Evolutionary conservation across 2,329 filamentous ascomycete species (phyloP).

Genomic region (Xylariaceae sp.): DNA sequence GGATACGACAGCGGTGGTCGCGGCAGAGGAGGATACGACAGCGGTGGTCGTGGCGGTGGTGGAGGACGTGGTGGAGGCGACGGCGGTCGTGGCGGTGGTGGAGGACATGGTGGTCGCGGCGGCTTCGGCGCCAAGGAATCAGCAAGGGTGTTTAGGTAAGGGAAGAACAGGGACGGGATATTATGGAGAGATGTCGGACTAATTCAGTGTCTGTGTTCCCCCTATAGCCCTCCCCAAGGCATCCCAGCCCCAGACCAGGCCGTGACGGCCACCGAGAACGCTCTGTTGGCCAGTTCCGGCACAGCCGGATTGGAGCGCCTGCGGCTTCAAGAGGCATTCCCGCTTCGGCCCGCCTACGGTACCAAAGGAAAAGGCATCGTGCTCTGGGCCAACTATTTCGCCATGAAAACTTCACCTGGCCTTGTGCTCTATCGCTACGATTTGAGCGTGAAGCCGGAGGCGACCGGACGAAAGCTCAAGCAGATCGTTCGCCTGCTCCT

Average conservation of each 20-base stretch:
- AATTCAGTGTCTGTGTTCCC: too few relatives aligned
- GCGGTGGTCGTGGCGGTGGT: too few relatives aligned
- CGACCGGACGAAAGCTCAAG: conserved; percentile 9
- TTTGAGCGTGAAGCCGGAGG: conserved; percentile 6
- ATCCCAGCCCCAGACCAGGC: background rate
- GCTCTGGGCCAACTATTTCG: conserved; percentile 14
- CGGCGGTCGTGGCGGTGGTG: too few relatives aligned
- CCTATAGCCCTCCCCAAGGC: background rate
- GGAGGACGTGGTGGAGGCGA: too few relatives aligned
- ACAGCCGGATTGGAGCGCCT: background rate
- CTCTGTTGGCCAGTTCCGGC: background rate
- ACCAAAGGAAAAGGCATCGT: background rate
- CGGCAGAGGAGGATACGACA: too few relatives aligned
- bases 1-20: too few relatives aligned
- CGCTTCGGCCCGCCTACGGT: conserved; percentile 9
- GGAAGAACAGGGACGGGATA: too few relatives aligned
- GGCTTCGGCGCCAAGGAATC: too few relatives aligned
- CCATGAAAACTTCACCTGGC: background rate
- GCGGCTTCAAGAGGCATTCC: background rate
- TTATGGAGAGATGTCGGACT: too few relatives aligned
- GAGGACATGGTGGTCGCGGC: too few relatives aligned
- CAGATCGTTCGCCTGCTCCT: conserved; percentile 10
- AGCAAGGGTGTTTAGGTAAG: too few relatives aligned
- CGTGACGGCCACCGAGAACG: conserved; percentile 3
- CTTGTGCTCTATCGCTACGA: conserved; percentile 11